Conservation (phyloP, 2,329 filamentous ascomycete species). For the Colletotrichum simmondsii region DNA sequence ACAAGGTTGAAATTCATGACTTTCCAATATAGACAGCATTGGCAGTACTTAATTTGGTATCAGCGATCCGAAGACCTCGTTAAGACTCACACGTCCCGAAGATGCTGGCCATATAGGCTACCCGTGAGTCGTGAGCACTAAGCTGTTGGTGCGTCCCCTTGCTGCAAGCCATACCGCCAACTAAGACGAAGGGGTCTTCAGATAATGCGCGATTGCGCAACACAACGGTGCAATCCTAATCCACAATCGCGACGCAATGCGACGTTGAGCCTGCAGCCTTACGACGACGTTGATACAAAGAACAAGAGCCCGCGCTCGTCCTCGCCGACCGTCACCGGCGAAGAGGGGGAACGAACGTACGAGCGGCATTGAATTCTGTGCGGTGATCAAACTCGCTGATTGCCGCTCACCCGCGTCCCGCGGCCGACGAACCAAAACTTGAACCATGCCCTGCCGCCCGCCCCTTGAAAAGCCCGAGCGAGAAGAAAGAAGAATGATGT, state of each 20-base stretch:
- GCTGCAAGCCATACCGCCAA: not conserved
- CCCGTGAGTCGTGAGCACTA: not conserved
- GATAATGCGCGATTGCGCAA: not conserved
- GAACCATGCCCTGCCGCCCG: not conserved
- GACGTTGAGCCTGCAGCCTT: not conserved
- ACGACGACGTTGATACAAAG: not conserved
- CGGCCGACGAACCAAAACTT: not conserved
- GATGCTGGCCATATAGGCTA: not conserved
- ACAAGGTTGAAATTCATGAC: not conserved
- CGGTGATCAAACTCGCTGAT: constrained; percentile 10
- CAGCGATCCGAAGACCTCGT: not conserved
- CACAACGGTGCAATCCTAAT: not conserved
- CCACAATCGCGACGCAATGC: not conserved
- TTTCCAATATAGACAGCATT: not conserved
- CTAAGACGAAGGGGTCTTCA: not conserved
- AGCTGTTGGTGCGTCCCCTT: not conserved
- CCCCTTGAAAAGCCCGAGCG: not conserved
- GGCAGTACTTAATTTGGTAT: not conserved
- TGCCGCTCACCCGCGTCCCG: not conserved
- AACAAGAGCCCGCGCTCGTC: not conserved
- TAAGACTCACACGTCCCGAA: not conserved
- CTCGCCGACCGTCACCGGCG: not conserved
- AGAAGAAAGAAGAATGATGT: not conserved
- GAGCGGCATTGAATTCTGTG: not conserved
- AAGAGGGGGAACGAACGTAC: not conserved